Base-by-base conservation (phyloP, 2,329 filamentous ascomycete species). In the Penicillium freii region DNA sequence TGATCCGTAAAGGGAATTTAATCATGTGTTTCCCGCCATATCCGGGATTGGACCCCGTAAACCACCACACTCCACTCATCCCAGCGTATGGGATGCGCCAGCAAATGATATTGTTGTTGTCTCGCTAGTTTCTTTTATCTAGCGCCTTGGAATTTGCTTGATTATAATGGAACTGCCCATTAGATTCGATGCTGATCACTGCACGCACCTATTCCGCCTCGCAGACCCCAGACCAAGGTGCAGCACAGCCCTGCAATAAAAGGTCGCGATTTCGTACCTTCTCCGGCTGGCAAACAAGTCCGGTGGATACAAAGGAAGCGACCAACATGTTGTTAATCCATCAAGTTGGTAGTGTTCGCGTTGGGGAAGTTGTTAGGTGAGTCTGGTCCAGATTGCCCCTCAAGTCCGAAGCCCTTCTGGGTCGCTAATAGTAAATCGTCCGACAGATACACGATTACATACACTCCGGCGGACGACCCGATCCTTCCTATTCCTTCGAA, bases 291-390 rank as follows among this genome's bases (percentile, higher is more conserved):
- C 67, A 60, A 47, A 61, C 66, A 52, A 61, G 62, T 47, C 56
- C 62, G 36, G 57, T 59, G 21, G 63, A 71, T 57, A 53, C 57
- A 29, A 57, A 56, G 50, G 58, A 61, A 48, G 64, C 64, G 42
- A 61, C 62, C 57, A 66, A 75, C 27, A 97, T 97, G 94, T 82
- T 97, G 63, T 86, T 97, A 72, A 80, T 96, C 60, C 90, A 97
- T 77, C 94, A 97, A 78, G 83, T 88, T 63, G 94, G 94, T 70
- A 91, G 84, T 78, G 89, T 97, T 73, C 96, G 93, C 76, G 90
- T 97, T 63, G 94, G 94, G 72, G 92, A 97, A 78, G 88, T 97
- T 39, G 87, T 97, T 62, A 89, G 94, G 78, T 96, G 87, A 70
- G 75, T 67, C 43, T 56, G 31, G 23, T 17, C 15, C 15, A 2